A percentile compares a stretch with the other conserved stretches of the same genome.
phyloP scores from a whole-genome alignment of 2,329 filamentous ascomycete species.

The Zarea fungicola region DNA sequence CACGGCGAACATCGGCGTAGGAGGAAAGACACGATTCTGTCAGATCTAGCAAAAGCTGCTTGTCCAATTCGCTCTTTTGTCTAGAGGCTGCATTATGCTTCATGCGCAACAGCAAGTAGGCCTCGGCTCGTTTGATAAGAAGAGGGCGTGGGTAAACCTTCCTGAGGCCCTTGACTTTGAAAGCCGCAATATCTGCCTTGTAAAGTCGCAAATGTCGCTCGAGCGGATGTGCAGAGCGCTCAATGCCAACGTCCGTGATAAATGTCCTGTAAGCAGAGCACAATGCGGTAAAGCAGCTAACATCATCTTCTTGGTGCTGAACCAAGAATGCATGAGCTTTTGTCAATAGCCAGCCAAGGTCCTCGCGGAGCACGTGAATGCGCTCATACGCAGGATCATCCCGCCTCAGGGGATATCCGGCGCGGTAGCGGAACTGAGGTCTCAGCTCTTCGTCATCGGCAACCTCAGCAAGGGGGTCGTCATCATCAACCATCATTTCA shows the following conservation, averaged over 20 bases:
- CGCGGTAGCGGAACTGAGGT: slow-evolving; percentile 81
- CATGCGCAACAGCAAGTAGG: slow-evolving; percentile 90
- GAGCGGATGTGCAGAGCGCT: slow-evolving; percentile 87
- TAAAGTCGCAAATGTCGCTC: slow-evolving; percentile 83
- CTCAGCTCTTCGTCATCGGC: slow-evolving; percentile 77
- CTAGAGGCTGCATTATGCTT: slow-evolving; percentile 88
- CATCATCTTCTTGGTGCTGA: slow-evolving; percentile 86
- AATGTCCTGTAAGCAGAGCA: slow-evolving; percentile 91
- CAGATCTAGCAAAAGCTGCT: slow-evolving; percentile 75
- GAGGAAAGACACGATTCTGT: slow-evolving; percentile 84
- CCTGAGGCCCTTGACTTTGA: slow-evolving; percentile 87
- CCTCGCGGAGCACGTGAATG: slow-evolving; percentile 76
- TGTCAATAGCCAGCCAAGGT: slow-evolving; percentile 75
- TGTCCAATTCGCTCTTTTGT: slow-evolving; percentile 86
- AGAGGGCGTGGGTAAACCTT: slow-evolving; percentile 91
- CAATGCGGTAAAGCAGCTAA: slow-evolving; percentile 86
- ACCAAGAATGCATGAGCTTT: slow-evolving; percentile 79
- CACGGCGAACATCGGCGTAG: slow-evolving; percentile 93
- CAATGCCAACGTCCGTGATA: slow-evolving; percentile 97
- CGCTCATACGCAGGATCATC: slow-evolving; percentile 57
- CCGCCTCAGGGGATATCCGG: slow-evolving; percentile 70
- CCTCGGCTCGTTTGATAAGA: slow-evolving; percentile 86
- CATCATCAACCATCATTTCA: slow-evolving; percentile 38
- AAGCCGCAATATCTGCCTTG: slow-evolving; percentile 80
- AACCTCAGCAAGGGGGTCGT: slow-evolving; percentile 55